Base-by-base conservation (phyloP, 371 early-diverging fungal genomes). In the Mucor ambiguus region DNA sequence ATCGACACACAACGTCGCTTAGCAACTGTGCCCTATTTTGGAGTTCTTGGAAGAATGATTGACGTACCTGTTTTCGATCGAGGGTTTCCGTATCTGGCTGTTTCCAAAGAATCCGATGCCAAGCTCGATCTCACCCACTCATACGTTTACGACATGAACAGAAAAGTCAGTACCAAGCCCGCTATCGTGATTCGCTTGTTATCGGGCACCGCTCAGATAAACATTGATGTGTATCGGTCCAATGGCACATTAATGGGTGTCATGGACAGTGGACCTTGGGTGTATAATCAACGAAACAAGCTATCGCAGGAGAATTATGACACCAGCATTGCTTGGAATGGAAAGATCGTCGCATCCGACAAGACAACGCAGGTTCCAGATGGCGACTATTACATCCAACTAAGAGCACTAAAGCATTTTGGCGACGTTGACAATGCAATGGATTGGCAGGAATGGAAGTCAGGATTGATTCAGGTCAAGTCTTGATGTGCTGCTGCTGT, bases 21-120 rank as follows among this genome's bases (percentile, higher is more conserved):
- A 48, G 76, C 69, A 18, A 71, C 76, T 16, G 63, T 89, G 9
- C 90, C 90, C 14, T 89, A 88, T 64, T 58, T 58, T 58, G 89
- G 88, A 35, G 64, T 88, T 7, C 69, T 82, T 33, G 89, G 88
- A 16, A 75, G 77, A 29, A 65, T 85, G 68, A 60, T 61, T 46
- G 76, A 81, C 14, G 69, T 81, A 3, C 79, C 82, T 6, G 30
- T 81, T 0, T 79, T 78, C 56, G 82, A 81, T 60, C 30, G 66
- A 30, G 75, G 71, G 0, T 78, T 52, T 52, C 81, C 78, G 30
- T 79, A 69, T 32, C 24, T 79, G 33, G 67, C 74, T 10, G 43
- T 67, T 1, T 60, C 67, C 5, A 48, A 22, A 1, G 26, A 38
- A 16, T 11, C 38, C 24, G 54, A 35, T 24, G 12, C 33, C 11